phyloP scores from a whole-genome alignment of 495 filamentous ascomycete species.

The Staphylotrichum longicolle region DNA sequence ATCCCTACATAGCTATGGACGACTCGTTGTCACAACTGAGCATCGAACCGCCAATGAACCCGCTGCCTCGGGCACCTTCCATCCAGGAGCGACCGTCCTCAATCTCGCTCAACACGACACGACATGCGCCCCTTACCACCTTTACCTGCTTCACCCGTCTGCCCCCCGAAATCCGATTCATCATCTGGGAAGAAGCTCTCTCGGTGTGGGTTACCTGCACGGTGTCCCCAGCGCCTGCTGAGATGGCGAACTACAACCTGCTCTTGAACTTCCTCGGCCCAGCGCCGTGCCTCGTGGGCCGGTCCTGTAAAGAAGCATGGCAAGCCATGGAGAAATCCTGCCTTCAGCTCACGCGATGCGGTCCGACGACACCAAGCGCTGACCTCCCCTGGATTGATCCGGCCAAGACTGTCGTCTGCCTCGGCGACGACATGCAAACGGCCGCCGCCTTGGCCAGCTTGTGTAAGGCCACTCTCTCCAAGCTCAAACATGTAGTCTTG shows the following conservation, averaged over 20 bases:
- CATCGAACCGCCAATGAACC: too few relatives aligned
- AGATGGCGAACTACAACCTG: neutral
- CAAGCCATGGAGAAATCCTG: neutral
- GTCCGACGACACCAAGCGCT: too few relatives aligned
- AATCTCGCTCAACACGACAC: too few relatives aligned
- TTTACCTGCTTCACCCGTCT: slow-evolving; percentile 1
- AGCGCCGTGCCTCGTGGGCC: neutral
- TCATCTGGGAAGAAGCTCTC: slow-evolving; percentile 1
- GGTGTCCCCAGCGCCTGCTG: too few relatives aligned
- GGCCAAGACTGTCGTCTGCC: neutral
- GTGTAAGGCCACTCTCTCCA: neutral
- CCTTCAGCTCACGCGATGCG: neutral
- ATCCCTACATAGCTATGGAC: too few relatives aligned
- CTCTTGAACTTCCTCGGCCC: neutral
- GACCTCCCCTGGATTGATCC: neutral
- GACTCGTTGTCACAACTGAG: too few relatives aligned
- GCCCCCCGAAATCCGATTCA: neutral
- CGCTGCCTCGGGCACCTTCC: too few relatives aligned
- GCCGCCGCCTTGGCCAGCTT: neutral
- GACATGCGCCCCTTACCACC: neutral
- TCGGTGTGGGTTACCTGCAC: neutral
- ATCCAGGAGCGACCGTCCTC: too few relatives aligned
- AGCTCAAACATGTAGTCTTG: neutral
- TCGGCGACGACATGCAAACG: neutral
- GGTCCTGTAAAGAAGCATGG: neutral